Evolutionary conservation across 768 basidiomycete genomes (phyloP).

Genomic region (Imleria badia): DNA sequence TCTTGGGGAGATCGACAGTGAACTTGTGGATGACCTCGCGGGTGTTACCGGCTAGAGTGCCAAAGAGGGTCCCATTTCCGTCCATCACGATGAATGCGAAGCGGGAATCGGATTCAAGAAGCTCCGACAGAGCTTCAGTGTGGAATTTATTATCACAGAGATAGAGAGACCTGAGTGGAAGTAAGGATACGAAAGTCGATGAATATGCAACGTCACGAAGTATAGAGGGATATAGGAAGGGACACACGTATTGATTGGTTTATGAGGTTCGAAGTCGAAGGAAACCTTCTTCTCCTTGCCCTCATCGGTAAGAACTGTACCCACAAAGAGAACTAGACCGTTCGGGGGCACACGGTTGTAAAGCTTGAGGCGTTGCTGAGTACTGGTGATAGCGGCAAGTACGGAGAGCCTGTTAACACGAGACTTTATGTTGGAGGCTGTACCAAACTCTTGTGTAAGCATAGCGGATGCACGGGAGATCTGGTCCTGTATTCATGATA

Average conservation of each 20-base stretch:
- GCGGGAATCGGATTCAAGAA: slow-evolving; percentile 94
- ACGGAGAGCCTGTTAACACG: slow-evolving; percentile 98
- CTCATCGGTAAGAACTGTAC: slow-evolving; percentile 96
- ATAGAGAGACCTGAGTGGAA: slow-evolving; percentile 76
- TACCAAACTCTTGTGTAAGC: slow-evolving; percentile 98
- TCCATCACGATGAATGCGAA: slow-evolving; percentile 99
- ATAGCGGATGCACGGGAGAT: slow-evolving; percentile 92
- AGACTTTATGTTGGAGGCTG: slow-evolving; percentile 99
- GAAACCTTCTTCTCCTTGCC: slow-evolving; percentile 99
- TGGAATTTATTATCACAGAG: slow-evolving; percentile 99
- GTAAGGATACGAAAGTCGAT: background rate
- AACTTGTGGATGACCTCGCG: slow-evolving; percentile 98
- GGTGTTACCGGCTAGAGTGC: slow-evolving; percentile 93
- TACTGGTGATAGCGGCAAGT: slow-evolving; percentile 95
- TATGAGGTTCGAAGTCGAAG: slow-evolving; percentile 98
- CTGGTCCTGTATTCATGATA: slow-evolving; percentile 64
- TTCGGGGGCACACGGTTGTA: slow-evolving; percentile 97
- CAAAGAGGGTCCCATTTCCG: slow-evolving; percentile 96
- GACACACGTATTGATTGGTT: slow-evolving; percentile 95
- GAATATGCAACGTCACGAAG: background rate
- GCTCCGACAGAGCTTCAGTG: slow-evolving; percentile 94
- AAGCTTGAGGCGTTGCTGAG: slow-evolving; percentile 95
- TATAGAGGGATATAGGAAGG: background rate
- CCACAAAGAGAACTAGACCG: slow-evolving; percentile 96
- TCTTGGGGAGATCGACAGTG: slow-evolving; percentile 98